Conservation (phyloP, 306 rosid genomes). For the Arachis hypogaea region DNA sequence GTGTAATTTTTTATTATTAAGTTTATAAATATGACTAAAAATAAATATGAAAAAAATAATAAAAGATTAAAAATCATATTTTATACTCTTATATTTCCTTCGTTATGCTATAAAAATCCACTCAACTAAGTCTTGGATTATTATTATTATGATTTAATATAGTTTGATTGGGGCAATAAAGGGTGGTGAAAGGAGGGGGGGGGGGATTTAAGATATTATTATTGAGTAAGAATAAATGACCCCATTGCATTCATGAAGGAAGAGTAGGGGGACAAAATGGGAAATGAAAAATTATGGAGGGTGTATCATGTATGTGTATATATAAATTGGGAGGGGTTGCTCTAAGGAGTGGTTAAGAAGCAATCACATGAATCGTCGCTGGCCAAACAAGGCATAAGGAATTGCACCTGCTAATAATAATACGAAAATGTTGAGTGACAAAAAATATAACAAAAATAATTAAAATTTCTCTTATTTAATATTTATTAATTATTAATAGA, state of each 20-base stretch:
- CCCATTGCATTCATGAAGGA: constrained; percentile 45
- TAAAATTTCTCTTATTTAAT: no score
- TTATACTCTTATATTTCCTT: no score
- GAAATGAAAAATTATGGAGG: constrained; percentile 2
- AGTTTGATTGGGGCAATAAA: not conserved
- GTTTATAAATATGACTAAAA: no score
- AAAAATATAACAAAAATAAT: no score
- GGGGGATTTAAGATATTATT: not conserved
- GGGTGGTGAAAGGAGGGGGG: not conserved
- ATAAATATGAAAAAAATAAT: no score
- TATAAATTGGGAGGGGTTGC: constrained; percentile 25
- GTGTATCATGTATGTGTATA: not conserved
- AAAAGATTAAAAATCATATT: no score
- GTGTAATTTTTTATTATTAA: no score
- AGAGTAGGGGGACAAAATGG: constrained; percentile 30
- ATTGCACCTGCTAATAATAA: constrained; percentile 10
- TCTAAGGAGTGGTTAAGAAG: constrained; percentile 28
- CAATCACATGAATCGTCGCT: constrained; percentile 34
- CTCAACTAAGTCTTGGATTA: no score
- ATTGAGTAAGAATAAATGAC: constrained; percentile 7
- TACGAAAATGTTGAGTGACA: no score
- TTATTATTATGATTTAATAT: no score
- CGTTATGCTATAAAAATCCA: no score
- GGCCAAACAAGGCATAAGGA: constrained; percentile 32
- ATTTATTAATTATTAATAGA: no score